Conservation (phyloP, 2,329 filamentous ascomycete genomes). For the Colletotrichum sp. region DNA sequence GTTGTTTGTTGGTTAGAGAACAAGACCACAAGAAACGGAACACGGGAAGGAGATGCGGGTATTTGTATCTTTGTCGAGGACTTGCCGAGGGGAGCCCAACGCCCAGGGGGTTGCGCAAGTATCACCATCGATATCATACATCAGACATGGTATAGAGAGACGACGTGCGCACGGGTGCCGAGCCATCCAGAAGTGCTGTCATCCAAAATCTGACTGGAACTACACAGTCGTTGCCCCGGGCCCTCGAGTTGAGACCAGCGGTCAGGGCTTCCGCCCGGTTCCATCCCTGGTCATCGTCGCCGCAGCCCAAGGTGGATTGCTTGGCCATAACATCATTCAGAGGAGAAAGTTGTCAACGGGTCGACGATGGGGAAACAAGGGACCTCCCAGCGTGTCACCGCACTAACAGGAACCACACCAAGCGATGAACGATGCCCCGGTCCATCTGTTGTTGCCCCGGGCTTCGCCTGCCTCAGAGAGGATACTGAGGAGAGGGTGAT, state of each 20-base stretch:
- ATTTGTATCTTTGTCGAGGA: constrained; percentile 28
- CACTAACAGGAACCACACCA: constrained; percentile 7
- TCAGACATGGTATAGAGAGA: background rate
- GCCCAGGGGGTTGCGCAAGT: background rate
- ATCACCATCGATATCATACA: constrained; percentile 17
- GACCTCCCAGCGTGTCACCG: constrained; percentile 3
- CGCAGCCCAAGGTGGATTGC: background rate
- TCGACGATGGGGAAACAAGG: background rate
- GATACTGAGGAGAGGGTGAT: background rate
- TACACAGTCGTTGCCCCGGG: background rate
- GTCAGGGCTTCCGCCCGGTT: constrained; percentile 9
- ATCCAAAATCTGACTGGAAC: constrained; percentile 12
- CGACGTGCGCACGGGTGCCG: background rate
- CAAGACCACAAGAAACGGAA: constrained; percentile 8
- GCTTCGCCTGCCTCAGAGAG: background rate
- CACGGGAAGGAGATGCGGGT: constrained; percentile 17
- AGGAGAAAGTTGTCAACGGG: background rate
- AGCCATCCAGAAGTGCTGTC: constrained; percentile 1
- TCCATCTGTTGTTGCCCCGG: background rate
- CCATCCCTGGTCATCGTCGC: constrained; percentile 6
- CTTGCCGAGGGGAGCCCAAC: background rate
- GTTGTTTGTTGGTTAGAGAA: background rate
- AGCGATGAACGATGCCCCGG: background rate
- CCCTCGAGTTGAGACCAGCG: constrained; percentile 9
- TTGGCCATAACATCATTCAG: background rate